phyloP scores from a whole-genome alignment of 441 rosid species.

The Melastoma candidum region DNA sequence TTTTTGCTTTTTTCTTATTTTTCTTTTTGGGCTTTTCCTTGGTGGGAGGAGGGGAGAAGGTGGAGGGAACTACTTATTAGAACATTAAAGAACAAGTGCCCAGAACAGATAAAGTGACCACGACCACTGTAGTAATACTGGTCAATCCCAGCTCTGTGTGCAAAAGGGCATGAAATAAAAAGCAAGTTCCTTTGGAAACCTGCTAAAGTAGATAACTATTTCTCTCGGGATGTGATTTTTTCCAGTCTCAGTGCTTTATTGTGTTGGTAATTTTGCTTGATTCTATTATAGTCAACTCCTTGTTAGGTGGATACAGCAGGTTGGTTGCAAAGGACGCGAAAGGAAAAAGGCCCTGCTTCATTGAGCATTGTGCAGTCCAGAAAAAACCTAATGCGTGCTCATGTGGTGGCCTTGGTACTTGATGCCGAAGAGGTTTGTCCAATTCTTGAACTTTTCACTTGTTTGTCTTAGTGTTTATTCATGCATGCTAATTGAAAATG shows the following conservation, averaged over 20 bases:
- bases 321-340: conserved; percentile 81
- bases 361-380: conserved; percentile 88
- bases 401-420: conserved; percentile 82
- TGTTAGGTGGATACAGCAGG: conserved; percentile 94
- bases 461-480: neutral
- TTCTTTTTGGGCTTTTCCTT: too few species aligned
- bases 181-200: neutral
- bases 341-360: conserved; percentile 84
- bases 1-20: neutral
- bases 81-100: too few species aligned
- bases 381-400: conserved; percentile 92
- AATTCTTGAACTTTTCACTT: neutral
- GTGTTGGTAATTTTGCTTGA: too few species aligned
- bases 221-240: neutral
- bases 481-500: neutral
- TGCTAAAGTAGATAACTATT: neutral
- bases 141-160: too few species aligned
- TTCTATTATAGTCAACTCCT: neutral
- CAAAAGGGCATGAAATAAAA: too few species aligned
- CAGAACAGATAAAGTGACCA: too few species aligned
- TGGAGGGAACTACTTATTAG: too few species aligned
- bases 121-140: too few species aligned
- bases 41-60: neutral
- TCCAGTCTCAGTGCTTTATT: neutral
- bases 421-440: conserved; percentile 78